Evolutionary conservation across 2,329 filamentous ascomycete species (phyloP), one percentile per base, ranked within the genome.

Genomic region (Phialophora verrucosa): DNA sequence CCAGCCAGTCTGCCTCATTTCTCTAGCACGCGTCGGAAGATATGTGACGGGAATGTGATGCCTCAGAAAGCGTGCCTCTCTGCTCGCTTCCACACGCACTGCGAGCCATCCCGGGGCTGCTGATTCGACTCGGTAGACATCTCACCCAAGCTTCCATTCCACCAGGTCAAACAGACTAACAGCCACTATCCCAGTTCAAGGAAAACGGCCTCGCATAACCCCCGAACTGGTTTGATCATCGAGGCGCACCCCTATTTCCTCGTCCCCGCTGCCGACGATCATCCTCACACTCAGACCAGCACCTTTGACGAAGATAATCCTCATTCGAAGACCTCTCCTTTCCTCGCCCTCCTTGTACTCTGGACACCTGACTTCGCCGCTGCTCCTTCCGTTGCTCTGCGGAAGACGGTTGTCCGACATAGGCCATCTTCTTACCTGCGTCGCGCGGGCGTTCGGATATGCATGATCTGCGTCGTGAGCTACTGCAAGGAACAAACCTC

Each of bases 21-120:
- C 63, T 58, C 63, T 62, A 61, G 42, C 29, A 49, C 14, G 53
- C 57, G 32, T 42, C 53, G 61, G 57, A 56, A 42, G 49, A 65
- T 50, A 14, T 65, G 59, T 60, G 51, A 58, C 53, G 57, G 38
- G 29, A 47, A 47, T 64, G 62, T 64, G 62, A 64, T 35, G 38
- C 29, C 47, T 59, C 55, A 51, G 20, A n/a, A 38, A 8, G 55
- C 55, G n/a, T 49, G 29, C 32, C 12, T 42, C 32, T 20, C 49
- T 57, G 49, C 62, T 23, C 35, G 47, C 29, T 29, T 4, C 5
- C 50, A 17, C 47, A 20, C 25, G 29, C 47, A 38, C 35, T 53
- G 47, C 23, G 31, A 20, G 25, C 10, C 8, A 50, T 27, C 14
- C 31, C 25, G 29, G 17, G n/a, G 29, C 25, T 27, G 42, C 32